Conservation (phyloP, 768 basidiomycete genomes). For the Sarcomyxa edulis region DNA sequence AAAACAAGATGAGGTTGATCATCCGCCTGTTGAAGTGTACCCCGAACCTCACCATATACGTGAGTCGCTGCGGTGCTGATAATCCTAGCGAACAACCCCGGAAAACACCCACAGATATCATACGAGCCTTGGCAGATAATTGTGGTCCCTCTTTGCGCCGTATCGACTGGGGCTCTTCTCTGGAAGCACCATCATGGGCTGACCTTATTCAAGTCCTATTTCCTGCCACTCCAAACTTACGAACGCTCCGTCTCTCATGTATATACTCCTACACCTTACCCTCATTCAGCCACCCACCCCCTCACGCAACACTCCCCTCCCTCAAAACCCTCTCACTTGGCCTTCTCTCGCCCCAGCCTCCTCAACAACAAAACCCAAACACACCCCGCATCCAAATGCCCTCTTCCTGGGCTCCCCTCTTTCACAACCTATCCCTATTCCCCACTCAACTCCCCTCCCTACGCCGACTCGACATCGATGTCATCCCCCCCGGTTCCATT, state of each 20-base stretch:
- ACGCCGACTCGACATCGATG: constrained; percentile 37
- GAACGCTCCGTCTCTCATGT: constrained; percentile 34
- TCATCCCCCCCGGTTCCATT: constrained; percentile 28
- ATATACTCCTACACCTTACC: constrained; percentile 28
- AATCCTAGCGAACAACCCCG: constrained; percentile 10
- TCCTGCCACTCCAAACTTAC: constrained; percentile 24
- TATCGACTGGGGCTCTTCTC: constrained; percentile 37
- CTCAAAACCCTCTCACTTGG: constrained; percentile 39
- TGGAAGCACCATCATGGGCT: constrained; percentile 34
- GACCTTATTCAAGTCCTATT: constrained; percentile 34
- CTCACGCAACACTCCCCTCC: constrained; percentile 23
- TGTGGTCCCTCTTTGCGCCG: constrained; percentile 31
- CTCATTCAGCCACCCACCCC: constrained; percentile 14
- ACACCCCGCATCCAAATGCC: constrained; percentile 11
- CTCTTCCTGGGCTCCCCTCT: constrained; percentile 32
- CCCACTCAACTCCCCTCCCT: constrained; percentile 32
- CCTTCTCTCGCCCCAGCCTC: constrained; percentile 25
- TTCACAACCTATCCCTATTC: constrained; percentile 27
- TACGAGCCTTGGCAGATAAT: constrained; percentile 24
- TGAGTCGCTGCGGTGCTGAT: constrained; percentile 34
- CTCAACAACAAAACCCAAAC: too few species aligned
- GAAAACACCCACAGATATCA: constrained; percentile 25
- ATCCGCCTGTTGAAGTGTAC: constrained; percentile 33
- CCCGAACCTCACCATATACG: constrained; percentile 38
- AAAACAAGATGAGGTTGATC: too few species aligned